phyloP scores from a whole-genome alignment of 129 eudicot species.

The Flaveria brownii region DNA sequence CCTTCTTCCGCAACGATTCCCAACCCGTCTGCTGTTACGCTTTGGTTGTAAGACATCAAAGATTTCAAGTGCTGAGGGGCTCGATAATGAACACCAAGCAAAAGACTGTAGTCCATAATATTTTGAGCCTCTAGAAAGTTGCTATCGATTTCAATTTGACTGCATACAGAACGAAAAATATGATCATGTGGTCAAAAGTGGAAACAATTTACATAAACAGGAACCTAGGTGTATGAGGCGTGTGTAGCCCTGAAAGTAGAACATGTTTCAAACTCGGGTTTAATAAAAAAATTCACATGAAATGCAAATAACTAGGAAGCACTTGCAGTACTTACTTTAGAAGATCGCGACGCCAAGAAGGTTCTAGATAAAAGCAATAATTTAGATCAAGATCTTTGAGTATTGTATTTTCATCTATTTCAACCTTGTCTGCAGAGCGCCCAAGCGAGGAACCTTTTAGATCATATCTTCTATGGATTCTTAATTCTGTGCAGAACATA shows the following conservation, averaged over 20 bases:
- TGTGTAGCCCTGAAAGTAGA: neutral
- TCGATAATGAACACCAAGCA: constrained; percentile 94
- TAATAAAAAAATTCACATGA: neutral
- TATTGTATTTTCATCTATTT: constrained; percentile 88
- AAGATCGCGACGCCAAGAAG: constrained; percentile 79
- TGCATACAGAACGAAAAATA: constrained; percentile 37
- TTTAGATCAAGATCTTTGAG: constrained; percentile 93
- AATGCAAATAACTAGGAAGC: neutral
- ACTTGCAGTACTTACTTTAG: constrained; percentile 56
- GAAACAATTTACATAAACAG: constrained; percentile 3
- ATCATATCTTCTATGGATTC: constrained; percentile 92
- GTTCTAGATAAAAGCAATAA: constrained; percentile 90
- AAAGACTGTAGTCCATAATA: constrained; percentile 97
- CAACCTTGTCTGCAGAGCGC: constrained; percentile 84
- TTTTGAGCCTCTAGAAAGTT: constrained; percentile 83
- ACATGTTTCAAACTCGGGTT: neutral
- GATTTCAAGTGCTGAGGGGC: constrained; percentile 88
- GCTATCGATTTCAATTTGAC: constrained; percentile 92
- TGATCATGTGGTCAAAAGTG: constrained; percentile 10
- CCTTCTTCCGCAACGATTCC: constrained; percentile 97
- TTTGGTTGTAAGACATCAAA: constrained; percentile 59
- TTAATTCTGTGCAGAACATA: constrained; percentile 97
- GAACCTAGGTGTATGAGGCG: neutral
- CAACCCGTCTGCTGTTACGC: constrained; percentile 57
- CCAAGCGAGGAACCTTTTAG: constrained; percentile 94